phyloP scores from a whole-genome alignment of 495 filamentous ascomycete species.

The Tuber borchii region DNA sequence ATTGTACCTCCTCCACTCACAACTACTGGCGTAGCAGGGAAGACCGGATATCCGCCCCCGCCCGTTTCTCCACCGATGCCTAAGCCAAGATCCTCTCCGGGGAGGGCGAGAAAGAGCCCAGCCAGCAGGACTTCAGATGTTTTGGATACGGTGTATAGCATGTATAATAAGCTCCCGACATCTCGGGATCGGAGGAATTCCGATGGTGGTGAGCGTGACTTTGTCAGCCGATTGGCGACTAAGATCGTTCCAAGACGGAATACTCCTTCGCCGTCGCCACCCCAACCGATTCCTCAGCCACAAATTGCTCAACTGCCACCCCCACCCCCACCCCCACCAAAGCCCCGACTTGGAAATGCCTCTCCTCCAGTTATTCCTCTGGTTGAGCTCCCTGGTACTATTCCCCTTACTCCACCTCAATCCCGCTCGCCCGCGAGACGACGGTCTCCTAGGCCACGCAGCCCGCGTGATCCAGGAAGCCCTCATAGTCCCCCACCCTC shows the following conservation, averaged over 20 bases:
- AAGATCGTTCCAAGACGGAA: neutral
- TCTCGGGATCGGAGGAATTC: neutral
- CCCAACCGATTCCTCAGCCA: neutral
- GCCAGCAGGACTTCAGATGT: neutral
- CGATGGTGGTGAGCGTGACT: neutral
- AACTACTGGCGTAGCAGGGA: neutral
- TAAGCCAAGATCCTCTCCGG: neutral
- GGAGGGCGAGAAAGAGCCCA: neutral
- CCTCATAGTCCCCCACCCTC: neutral
- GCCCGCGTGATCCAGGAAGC: neutral
- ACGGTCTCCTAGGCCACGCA: neutral
- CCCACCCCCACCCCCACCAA: neutral
- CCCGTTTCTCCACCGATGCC: neutral
- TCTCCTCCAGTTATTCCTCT: neutral
- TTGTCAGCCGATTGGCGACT: constrained; percentile 3
- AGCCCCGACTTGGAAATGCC: neutral
- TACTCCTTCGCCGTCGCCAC: neutral
- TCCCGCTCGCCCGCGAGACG: neutral
- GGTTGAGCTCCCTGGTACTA: neutral
- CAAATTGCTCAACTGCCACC: neutral
- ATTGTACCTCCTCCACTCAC: neutral
- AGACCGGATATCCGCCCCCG: neutral
- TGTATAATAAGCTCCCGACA: neutral
- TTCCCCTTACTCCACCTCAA: neutral
- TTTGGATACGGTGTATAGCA: constrained; percentile 3